phyloP scores from a whole-genome alignment of 2,329 filamentous ascomycete species.

The Microascus cirrosus region DNA sequence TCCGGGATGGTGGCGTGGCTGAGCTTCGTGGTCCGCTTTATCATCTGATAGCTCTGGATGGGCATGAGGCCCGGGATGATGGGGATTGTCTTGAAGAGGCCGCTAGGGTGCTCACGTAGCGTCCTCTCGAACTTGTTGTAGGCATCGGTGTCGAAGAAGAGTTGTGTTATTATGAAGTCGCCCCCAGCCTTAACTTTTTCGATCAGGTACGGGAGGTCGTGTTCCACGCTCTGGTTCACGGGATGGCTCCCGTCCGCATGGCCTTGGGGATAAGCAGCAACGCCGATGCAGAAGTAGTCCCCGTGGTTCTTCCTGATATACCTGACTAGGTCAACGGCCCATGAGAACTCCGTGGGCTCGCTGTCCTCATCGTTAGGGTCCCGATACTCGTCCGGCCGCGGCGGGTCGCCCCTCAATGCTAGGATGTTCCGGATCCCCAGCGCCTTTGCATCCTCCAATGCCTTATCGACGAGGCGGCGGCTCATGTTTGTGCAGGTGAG shows the following conservation, averaged over 20 bases:
- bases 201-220: constrained; percentile 78
- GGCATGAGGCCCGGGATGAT: constrained; percentile 96
- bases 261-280: constrained; percentile 90
- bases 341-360: constrained; percentile 69
- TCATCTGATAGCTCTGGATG: constrained; percentile 93
- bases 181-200: constrained; percentile 88
- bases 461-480: constrained; percentile 71
- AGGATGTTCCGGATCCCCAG: constrained; percentile 90
- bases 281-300: constrained; percentile 93
- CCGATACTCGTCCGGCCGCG: constrained; percentile 77
- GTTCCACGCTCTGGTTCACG: constrained; percentile 53
- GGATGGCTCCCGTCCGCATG: constrained; percentile 88
- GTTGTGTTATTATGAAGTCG: constrained; percentile 97
- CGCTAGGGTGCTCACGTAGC: constrained; percentile 70
- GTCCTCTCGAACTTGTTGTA: constrained; percentile 71
- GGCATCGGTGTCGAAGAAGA: constrained; percentile 84
- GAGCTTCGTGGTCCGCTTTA: constrained; percentile 86
- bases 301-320: constrained; percentile 82
- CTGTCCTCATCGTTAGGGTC: constrained; percentile 37
- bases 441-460: constrained; percentile 80
- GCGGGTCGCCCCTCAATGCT: constrained; percentile 83
- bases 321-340: constrained; percentile 77
- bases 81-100: constrained; percentile 72
- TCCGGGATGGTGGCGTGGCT: constrained; percentile 78
- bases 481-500: constrained; percentile 98